These are phyloP conservation scores for Paecilomyces variotii DNA, from an alignment of 2,329 filamentous ascomycete species.

Conservation along the genomic window DNA sequence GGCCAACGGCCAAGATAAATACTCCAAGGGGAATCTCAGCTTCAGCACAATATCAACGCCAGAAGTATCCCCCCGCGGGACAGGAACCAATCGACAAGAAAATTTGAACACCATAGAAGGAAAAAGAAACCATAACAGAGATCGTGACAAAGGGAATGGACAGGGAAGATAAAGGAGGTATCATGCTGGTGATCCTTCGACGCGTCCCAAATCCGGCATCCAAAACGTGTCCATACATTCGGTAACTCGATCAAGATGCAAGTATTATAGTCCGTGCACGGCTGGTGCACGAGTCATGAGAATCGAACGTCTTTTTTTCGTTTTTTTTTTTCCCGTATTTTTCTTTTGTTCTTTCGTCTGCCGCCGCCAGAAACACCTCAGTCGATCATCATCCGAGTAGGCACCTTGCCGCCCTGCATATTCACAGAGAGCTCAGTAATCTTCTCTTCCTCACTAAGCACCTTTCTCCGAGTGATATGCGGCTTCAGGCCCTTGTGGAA, in stretches of 20 bases:
- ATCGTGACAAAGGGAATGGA: not conserved
- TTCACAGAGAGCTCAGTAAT: constrained; percentile 35
- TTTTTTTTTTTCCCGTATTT: not conserved
- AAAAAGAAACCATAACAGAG: not conserved
- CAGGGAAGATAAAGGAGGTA: not conserved
- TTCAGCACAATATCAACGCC: not conserved
- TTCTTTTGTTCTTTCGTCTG: not conserved
- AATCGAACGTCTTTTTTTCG: not conserved
- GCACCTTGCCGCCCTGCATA: constrained; percentile 23
- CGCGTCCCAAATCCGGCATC: not conserved
- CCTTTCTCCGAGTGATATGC: constrained; percentile 60
- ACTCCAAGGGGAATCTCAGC: not conserved
- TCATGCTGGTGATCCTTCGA: not conserved
- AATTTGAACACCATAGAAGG: not conserved
- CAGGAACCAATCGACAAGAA: not conserved
- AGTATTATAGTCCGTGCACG: not conserved
- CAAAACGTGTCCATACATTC: constrained; percentile 1
- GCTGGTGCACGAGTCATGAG: not conserved
- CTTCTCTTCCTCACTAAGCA: constrained; percentile 42
- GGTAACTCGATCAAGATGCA: not conserved
- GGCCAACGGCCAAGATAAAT: not conserved
- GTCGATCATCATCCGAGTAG: constrained; percentile 40
- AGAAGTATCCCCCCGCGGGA: not conserved
- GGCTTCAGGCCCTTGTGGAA: constrained; percentile 85
- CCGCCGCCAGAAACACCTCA: constrained; percentile 11